A percentile compares a stretch with the other conserved stretches of the same genome.
phyloP scores from a whole-genome alignment of 1,139 yeast genomes.

The Yamadazyma triangularis region DNA sequence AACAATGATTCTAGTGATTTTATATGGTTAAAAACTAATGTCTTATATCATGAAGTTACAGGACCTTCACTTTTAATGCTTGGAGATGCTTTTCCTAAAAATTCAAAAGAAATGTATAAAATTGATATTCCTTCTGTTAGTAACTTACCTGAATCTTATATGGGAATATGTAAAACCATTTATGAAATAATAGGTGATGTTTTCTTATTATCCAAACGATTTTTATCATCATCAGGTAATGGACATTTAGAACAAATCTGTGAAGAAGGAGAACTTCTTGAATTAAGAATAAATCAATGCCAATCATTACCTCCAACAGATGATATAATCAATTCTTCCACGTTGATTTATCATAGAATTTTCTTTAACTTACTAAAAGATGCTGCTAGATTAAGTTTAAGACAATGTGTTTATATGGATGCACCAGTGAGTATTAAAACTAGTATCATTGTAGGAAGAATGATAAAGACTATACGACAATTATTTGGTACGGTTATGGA shows the following conservation, averaged over 20 bases:
- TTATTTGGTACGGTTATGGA: conserved; percentile 7
- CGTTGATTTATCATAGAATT: conserved; percentile 2
- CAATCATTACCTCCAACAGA: conserved; percentile 5
- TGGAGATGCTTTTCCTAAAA: conserved; percentile 3
- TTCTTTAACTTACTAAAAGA: conserved; percentile 6
- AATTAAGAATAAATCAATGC: conserved; percentile 4
- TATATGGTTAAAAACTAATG: conserved; percentile 6
- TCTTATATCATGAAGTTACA: conserved; percentile 8
- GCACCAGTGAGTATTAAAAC: conserved; percentile 5
- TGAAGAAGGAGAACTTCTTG: conserved; percentile 5
- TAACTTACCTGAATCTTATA: conserved; percentile 7
- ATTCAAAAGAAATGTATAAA: conserved; percentile 3
- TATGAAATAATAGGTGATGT: conserved; percentile 5
- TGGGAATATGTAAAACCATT: conserved; percentile 8
- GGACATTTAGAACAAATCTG: conserved; percentile 4
- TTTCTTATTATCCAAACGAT: conserved; percentile 2
- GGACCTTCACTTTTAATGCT: conserved; percentile 6
- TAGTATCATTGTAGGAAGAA: conserved; percentile 4
- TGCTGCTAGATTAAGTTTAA: conserved; percentile 4
- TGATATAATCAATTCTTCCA: conserved; percentile 4
- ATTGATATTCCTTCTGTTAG: too few relatives aligned
- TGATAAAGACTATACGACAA: conserved; percentile 3
- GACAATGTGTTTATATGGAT: conserved; percentile 7
- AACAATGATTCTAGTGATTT: conserved; percentile 1
- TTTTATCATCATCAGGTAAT: conserved; percentile 1